Percentiles rank a stretch among this genome's conserved stretches.
Evolutionary conservation across 345 rosid genomes (phyloP).

Genomic region (Salix brachista): DNA sequence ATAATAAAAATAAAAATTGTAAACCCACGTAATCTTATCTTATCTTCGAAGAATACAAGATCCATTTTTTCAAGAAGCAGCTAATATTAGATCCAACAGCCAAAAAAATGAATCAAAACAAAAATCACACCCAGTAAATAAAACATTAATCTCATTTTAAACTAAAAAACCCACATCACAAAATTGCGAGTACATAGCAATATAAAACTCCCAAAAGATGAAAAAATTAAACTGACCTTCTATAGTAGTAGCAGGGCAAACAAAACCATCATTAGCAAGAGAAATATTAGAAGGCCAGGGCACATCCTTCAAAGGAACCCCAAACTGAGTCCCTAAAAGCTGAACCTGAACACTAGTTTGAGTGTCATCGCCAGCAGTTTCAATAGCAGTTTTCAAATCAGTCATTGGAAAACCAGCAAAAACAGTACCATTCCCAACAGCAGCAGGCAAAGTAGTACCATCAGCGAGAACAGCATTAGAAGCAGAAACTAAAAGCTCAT

Average conservation of each 20-base stretch:
- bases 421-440: constrained; percentile 75
- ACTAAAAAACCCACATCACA: background rate
- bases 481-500: constrained; percentile 71
- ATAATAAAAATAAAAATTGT: background rate
- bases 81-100: background rate
- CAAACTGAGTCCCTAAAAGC: constrained; percentile 87
- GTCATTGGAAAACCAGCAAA: constrained; percentile 70
- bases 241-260: constrained; percentile 45
- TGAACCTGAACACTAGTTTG: constrained; percentile 74
- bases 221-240: constrained; percentile 37
- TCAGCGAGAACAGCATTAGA: constrained; percentile 69
- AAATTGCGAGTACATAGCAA: background rate
- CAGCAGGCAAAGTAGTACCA: constrained; percentile 61
- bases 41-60: background rate
- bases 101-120: background rate
- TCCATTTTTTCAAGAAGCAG: background rate
- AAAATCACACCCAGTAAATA: background rate
- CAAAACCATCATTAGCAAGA: constrained; percentile 77
- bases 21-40: background rate
- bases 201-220: background rate
- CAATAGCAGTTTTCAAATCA: constrained; percentile 84
- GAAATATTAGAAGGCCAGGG: constrained; percentile 68
- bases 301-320: constrained; percentile 52
- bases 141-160: background rate
- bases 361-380: constrained; percentile 78